These are phyloP conservation scores for Bothriochloa decipiens DNA, from an alignment of 176 grass and related monocot species.

Conservation along the genomic window DNA sequence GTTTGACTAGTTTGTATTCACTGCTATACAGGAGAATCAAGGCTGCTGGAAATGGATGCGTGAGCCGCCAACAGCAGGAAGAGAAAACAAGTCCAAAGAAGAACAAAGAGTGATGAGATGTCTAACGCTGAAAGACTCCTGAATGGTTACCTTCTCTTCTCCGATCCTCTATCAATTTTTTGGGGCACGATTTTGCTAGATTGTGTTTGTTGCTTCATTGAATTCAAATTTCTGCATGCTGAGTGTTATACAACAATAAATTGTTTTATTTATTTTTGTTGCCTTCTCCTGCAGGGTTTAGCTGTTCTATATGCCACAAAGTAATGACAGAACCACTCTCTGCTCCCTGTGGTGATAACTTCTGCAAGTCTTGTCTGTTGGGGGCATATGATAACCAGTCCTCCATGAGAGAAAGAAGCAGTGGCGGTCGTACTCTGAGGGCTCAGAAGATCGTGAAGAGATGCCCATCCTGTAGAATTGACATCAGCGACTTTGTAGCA, in stretches of 20 bases:
- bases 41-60: constrained; percentile 86
- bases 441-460: constrained; percentile 80
- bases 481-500: constrained; percentile 82
- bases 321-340: constrained; percentile 75
- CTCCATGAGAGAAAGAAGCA: constrained; percentile 70
- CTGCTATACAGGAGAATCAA: constrained; percentile 50
- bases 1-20: constrained; percentile 5
- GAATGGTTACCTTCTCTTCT: constrained; percentile 55
- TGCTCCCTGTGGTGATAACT: constrained; percentile 89
- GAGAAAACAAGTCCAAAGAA: constrained; percentile 41
- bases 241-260: not conserved
- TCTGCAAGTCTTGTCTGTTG: constrained; percentile 82
- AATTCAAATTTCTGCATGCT: not conserved
- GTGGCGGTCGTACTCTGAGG: constrained; percentile 63
- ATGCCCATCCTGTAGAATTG: constrained; percentile 75
- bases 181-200: not conserved
- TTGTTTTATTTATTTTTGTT: not conserved
- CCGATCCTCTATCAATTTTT: not conserved
- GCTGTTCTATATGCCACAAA: constrained; percentile 66
- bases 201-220: not conserved
- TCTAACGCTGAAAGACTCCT: constrained; percentile 64
- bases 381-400: constrained; percentile 54
- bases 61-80: constrained; percentile 62
- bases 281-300: constrained; percentile 64
- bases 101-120: constrained; percentile 39